A percentile compares a stretch with the other conserved stretches of the same genome.
These are phyloP conservation scores for Neonectria neomacrospora DNA, from an alignment of 2,329 filamentous ascomycete species.

Conservation along the genomic window DNA sequence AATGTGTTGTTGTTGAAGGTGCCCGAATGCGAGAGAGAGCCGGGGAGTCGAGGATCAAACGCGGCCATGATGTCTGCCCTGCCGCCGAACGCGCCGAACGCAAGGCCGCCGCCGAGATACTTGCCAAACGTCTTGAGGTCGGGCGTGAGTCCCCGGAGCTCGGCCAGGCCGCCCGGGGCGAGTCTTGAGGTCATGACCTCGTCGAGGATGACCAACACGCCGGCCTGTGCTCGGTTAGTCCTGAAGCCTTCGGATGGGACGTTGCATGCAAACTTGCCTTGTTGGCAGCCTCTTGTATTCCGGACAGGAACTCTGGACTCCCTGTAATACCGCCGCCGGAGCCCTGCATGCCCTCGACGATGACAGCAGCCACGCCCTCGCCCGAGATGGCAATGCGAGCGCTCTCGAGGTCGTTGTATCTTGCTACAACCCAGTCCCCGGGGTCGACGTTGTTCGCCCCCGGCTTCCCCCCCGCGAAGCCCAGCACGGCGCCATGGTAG, in stretches of 20 bases:
- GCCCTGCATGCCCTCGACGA: constrained; percentile 75
- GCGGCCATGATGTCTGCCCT: constrained; percentile 66
- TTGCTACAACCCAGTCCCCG: constrained; percentile 68
- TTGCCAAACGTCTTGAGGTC: constrained; percentile 75
- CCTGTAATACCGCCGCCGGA: constrained; percentile 68
- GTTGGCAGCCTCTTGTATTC: constrained; percentile 60
- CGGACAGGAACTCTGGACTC: constrained; percentile 60
- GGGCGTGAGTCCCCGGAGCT: constrained; percentile 57
- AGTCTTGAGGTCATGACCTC: constrained; percentile 78
- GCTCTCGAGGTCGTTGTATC: constrained; percentile 68
- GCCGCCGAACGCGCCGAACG: constrained; percentile 75
- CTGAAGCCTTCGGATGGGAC: no score
- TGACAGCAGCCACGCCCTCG: constrained; percentile 67
- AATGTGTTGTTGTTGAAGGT: constrained; percentile 76
- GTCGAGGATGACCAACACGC: constrained; percentile 73
- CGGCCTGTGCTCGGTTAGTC: constrained; percentile 46
- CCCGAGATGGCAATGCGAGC: constrained; percentile 56
- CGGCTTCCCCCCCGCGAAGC: constrained; percentile 48
- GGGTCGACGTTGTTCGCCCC: constrained; percentile 60
- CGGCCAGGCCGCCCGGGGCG: constrained; percentile 59
- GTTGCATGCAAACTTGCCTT: constrained; percentile 37
- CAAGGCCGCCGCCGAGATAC: constrained; percentile 73
- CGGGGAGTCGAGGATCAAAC: constrained; percentile 61
- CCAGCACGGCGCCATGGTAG: constrained; percentile 52
- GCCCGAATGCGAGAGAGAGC: constrained; percentile 64